These are phyloP conservation scores for Sclerotiophoma versabilis DNA, from an alignment of 2,329 filamentous ascomycete species.

Conservation along the genomic window DNA sequence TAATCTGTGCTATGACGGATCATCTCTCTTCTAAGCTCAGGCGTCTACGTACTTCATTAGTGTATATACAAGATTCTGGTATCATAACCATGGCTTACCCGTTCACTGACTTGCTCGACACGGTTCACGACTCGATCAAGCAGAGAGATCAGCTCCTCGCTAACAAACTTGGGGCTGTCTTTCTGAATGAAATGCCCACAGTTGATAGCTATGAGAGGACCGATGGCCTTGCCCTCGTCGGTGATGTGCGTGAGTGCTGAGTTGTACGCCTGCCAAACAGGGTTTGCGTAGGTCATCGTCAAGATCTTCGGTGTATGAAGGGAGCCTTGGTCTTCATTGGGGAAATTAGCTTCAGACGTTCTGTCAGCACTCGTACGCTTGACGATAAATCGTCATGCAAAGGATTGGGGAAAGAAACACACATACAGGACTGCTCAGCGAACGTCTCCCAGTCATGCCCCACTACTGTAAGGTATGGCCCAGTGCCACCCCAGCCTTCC, in stretches of 20 bases:
- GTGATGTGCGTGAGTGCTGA: constrained; percentile 58
- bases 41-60: background rate
- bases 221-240: constrained; percentile 48
- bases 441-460: constrained; percentile 63
- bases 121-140: constrained; percentile 47
- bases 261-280: constrained; percentile 63
- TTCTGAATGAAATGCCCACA: constrained; percentile 65
- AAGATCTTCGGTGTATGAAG: constrained; percentile 47
- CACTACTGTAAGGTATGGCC: constrained; percentile 58
- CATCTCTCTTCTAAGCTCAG: constrained; percentile 18
- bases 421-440: constrained; percentile 54
- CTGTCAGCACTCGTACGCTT: background rate
- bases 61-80: background rate
- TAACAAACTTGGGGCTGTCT: constrained; percentile 57
- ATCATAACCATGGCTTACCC: constrained; percentile 13
- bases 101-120: constrained; percentile 43
- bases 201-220: constrained; percentile 56
- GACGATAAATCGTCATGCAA: too few relatives aligned
- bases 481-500: constrained; percentile 42
- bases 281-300: constrained; percentile 61
- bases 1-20: constrained; percentile 16
- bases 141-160: constrained; percentile 41
- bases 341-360: constrained; percentile 5
- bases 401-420: too few relatives aligned
- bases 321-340: constrained; percentile 28